Evolutionary conservation across 345 rosid species (phyloP).

Genomic region (Citrus cavaleriei): DNA sequence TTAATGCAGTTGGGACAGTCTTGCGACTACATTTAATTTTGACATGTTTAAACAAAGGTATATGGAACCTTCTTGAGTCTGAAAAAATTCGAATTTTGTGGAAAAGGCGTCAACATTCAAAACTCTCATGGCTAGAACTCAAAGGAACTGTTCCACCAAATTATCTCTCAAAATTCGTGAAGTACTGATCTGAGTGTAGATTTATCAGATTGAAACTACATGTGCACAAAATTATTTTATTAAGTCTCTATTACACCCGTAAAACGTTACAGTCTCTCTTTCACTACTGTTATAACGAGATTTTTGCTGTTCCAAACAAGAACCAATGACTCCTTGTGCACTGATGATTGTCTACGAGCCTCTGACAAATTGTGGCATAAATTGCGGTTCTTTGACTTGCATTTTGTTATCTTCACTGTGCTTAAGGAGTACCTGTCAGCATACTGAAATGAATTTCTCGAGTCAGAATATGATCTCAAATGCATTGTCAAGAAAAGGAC

Average conservation of each 20-base stretch:
- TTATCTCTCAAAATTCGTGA: too few species aligned
- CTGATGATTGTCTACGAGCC: slow-evolving; percentile 15
- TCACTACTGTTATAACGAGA: slow-evolving; percentile 41
- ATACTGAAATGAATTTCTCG: slow-evolving; percentile 26
- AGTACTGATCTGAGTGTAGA: not conserved
- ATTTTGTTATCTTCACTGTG: slow-evolving; percentile 58
- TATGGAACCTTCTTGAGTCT: too few species aligned
- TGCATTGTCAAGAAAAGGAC: not conserved
- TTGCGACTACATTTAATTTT: too few species aligned
- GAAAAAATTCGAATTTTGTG: too few species aligned
- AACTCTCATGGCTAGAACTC: too few species aligned
- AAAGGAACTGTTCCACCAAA: too few species aligned
- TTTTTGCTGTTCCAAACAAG: slow-evolving; percentile 44
- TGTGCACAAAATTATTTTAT: not conserved
- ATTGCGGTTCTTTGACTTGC: slow-evolving; percentile 38
- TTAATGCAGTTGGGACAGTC: too few species aligned
- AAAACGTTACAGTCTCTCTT: slow-evolving; percentile 52
- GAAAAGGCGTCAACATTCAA: too few species aligned
- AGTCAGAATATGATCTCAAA: not conserved
- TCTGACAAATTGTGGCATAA: slow-evolving; percentile 18
- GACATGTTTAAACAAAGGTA: too few species aligned
- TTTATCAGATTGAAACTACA: not conserved
- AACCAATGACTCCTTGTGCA: slow-evolving; percentile 58
- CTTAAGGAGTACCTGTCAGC: slow-evolving; percentile 34
- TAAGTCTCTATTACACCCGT: not conserved